phyloP scores from a whole-genome alignment of 805 yeast species.

The Cyberlindnera euphorbiae region DNA sequence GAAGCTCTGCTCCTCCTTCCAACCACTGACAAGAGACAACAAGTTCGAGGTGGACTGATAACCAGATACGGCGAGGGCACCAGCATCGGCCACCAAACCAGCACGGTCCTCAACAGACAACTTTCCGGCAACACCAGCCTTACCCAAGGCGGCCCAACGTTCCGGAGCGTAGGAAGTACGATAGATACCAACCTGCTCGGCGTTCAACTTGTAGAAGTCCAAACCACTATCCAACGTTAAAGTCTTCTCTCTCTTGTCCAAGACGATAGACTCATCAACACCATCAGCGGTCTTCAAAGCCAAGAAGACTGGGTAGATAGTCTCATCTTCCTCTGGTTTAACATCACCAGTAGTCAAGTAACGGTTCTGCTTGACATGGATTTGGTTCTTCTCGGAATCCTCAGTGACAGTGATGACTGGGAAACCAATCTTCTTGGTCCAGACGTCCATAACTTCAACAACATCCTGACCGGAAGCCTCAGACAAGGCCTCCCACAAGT shows the following conservation, averaged over 20 bases:
- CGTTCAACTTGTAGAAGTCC: slow-evolving; percentile 64
- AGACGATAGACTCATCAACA: slow-evolving; percentile 52
- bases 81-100: slow-evolving; percentile 78
- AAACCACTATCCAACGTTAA: slow-evolving; percentile 40
- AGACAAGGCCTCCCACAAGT: slow-evolving; percentile 66
- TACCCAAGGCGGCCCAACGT: slow-evolving; percentile 65
- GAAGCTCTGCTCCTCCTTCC: slow-evolving; percentile 56
- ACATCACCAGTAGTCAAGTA: slow-evolving; percentile 74
- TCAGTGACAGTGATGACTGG: slow-evolving; percentile 65
- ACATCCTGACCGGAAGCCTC: slow-evolving; percentile 70
- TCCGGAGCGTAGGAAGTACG: slow-evolving; percentile 66
- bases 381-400: slow-evolving; percentile 33
- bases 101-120: slow-evolving; percentile 74
- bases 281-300: slow-evolving; percentile 58
- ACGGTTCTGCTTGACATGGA: slow-evolving; percentile 64
- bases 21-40: slow-evolving; percentile 51
- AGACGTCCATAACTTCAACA: slow-evolving; percentile 59
- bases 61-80: slow-evolving; percentile 67
- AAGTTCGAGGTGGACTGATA: slow-evolving; percentile 57
- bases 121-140: slow-evolving; percentile 49
- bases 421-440: slow-evolving; percentile 78
- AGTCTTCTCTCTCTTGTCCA: slow-evolving; percentile 45
- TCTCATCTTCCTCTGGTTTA: slow-evolving; percentile 60
- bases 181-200: slow-evolving; percentile 70
- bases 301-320: slow-evolving; percentile 65